Evolutionary conservation across 2,329 filamentous ascomycete species (phyloP).

Genomic region (Scedosporium minutisporum): DNA sequence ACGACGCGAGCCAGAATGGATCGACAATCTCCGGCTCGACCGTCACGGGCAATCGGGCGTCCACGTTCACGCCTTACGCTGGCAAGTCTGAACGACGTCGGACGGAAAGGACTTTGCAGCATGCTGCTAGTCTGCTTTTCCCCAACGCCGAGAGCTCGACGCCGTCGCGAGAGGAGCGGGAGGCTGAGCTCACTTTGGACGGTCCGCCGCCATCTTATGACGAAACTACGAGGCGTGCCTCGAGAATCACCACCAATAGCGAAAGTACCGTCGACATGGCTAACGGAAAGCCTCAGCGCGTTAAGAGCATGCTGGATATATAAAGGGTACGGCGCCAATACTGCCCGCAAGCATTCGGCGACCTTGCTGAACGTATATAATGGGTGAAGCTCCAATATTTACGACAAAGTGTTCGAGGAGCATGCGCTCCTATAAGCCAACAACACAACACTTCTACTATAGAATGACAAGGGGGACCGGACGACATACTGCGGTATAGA

Average conservation of each 20-base stretch:
- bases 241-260: slow-evolving; percentile 29
- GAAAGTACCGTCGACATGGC: slow-evolving; percentile 25
- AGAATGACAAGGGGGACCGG: too few species aligned
- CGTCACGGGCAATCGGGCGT: not conserved
- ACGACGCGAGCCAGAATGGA: not conserved
- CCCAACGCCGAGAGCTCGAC: slow-evolving; percentile 24
- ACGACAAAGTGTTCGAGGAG: too few species aligned
- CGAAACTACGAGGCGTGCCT: slow-evolving; percentile 18
- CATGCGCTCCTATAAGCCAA: too few species aligned
- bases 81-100: slow-evolving; percentile 35
- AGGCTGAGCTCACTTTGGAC: slow-evolving; percentile 30
- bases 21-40: not conserved
- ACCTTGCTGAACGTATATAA: too few species aligned
- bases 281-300: slow-evolving; percentile 39
- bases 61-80: slow-evolving; percentile 17
- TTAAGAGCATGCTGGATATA: slow-evolving; percentile 50
- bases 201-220: slow-evolving; percentile 34
- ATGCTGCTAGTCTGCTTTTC: slow-evolving; percentile 38
- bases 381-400: too few species aligned
- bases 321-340: slow-evolving; percentile 15
- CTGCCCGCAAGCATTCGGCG: too few species aligned
- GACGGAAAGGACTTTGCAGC: slow-evolving; percentile 31
- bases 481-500: too few species aligned
- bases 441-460: too few species aligned
- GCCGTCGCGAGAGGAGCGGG: slow-evolving; percentile 18